phyloP scores from a whole-genome alignment of 352 stramenopile species.

The Phytopythium litorale region DNA sequence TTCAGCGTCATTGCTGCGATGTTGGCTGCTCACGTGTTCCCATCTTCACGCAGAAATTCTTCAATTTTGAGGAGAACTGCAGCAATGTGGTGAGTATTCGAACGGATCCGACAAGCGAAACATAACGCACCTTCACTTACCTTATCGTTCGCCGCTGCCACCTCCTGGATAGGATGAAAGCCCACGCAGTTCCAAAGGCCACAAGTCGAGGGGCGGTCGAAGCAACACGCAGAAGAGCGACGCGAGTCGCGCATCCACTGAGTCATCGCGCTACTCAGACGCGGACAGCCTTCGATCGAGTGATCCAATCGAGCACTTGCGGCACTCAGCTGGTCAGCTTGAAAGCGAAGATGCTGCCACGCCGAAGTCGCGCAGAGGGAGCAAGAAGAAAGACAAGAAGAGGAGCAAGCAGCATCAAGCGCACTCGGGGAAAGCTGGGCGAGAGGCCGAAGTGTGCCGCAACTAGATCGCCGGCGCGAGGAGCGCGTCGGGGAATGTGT shows the following conservation, averaged over 20 bases:
- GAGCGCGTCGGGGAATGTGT: not conserved
- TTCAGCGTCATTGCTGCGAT: not conserved
- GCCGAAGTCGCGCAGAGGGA: constrained; percentile 12
- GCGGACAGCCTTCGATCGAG: not conserved
- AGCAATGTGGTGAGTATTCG: constrained; percentile 38
- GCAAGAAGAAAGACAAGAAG: constrained; percentile 23
- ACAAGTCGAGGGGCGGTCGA: constrained; percentile 13
- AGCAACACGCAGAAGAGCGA: constrained; percentile 12
- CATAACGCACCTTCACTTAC: not conserved
- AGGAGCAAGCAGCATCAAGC: not conserved
- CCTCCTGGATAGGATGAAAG: constrained; percentile 19
- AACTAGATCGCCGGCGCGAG: not conserved
- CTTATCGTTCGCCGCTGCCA: not conserved
- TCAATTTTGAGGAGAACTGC: constrained; percentile 63
- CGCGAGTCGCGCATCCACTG: constrained; percentile 16
- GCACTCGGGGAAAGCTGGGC: not conserved
- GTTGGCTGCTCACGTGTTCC: not conserved
- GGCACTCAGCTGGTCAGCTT: not conserved
- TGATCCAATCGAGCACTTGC: not conserved
- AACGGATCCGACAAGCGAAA: not conserved
- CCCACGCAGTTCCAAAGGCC: constrained; percentile 22
- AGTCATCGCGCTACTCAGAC: constrained; percentile 10
- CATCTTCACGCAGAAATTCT: constrained; percentile 30
- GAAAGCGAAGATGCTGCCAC: constrained; percentile 9
- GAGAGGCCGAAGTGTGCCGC: not conserved